These are phyloP conservation scores for Mycena venus DNA, from an alignment of 768 basidiomycete species.

Conservation along the genomic window DNA sequence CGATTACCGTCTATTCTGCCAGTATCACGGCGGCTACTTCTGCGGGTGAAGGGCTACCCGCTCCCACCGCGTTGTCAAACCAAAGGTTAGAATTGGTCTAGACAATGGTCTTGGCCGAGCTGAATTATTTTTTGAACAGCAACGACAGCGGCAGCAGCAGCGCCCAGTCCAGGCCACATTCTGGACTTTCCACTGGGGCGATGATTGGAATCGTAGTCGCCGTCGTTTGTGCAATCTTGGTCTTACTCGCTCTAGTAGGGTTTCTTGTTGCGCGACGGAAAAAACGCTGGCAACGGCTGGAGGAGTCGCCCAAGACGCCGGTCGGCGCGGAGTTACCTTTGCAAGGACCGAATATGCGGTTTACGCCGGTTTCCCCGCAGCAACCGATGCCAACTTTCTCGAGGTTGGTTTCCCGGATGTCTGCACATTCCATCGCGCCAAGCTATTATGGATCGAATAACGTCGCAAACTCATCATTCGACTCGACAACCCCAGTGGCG, in stretches of 20 bases:
- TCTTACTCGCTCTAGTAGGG: constrained; percentile 36
- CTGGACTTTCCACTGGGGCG: constrained; percentile 18
- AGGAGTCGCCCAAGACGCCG: constrained; percentile 20
- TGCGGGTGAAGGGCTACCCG: background rate
- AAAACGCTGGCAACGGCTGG: constrained; percentile 34
- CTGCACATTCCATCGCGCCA: constrained; percentile 52
- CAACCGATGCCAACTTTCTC: constrained; percentile 32
- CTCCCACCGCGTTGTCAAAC: constrained; percentile 12
- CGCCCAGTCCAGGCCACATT: background rate
- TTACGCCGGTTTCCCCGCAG: constrained; percentile 29
- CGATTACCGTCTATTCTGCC: constrained; percentile 53
- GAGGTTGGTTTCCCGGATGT: constrained; percentile 17
- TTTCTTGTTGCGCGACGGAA: constrained; percentile 44
- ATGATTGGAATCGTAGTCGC: constrained; percentile 22
- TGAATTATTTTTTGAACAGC: constrained; percentile 8
- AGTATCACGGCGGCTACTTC: background rate
- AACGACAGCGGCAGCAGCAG: no score
- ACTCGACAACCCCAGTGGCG: constrained; percentile 43
- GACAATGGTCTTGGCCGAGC: background rate
- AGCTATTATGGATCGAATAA: constrained; percentile 47
- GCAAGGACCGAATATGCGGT: constrained; percentile 32
- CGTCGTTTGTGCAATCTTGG: background rate
- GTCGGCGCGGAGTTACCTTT: constrained; percentile 40
- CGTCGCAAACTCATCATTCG: constrained; percentile 31
- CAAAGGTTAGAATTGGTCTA: background rate